These are phyloP conservation scores for Parachaetomium inaequale DNA, from an alignment of 495 filamentous ascomycete species.

Conservation along the genomic window DNA sequence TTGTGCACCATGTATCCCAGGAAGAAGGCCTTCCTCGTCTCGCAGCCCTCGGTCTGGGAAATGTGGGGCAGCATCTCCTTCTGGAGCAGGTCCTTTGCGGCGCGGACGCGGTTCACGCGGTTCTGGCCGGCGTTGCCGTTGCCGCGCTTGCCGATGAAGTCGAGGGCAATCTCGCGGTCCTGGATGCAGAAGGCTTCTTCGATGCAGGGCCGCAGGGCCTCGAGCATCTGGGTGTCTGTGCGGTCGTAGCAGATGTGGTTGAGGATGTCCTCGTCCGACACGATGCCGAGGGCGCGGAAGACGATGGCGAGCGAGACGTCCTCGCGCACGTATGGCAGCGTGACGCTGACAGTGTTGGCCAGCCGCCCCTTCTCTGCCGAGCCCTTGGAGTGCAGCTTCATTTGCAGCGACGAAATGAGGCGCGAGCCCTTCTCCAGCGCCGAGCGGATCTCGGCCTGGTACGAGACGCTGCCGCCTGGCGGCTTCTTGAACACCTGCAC, in stretches of 20 bases:
- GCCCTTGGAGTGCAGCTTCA: slow-evolving; percentile 83
- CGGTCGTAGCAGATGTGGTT: slow-evolving; percentile 96
- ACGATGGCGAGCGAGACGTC: slow-evolving; percentile 93
- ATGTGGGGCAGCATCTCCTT: slow-evolving; percentile 97
- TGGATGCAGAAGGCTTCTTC: slow-evolving; percentile 96
- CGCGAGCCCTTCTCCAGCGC: slow-evolving; percentile 94
- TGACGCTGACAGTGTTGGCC: slow-evolving; percentile 83
- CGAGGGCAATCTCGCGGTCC: slow-evolving; percentile 89
- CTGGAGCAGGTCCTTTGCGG: slow-evolving; percentile 89
- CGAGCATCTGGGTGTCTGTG: slow-evolving; percentile 93
- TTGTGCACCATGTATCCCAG: slow-evolving; percentile 98
- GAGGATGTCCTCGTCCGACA: slow-evolving; percentile 96
- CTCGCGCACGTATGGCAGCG: slow-evolving; percentile 85
- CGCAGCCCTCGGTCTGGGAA: slow-evolving; percentile 91
- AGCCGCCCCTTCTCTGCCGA: slow-evolving; percentile 72
- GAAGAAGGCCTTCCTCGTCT: slow-evolving; percentile 97
- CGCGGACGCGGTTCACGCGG: slow-evolving; percentile 81
- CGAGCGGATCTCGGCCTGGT: slow-evolving; percentile 91
- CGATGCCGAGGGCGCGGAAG: slow-evolving; percentile 91
- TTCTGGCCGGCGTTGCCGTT: slow-evolving; percentile 64
- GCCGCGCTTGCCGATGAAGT: slow-evolving; percentile 88
- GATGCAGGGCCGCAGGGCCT: slow-evolving; percentile 93
- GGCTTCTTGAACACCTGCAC: slow-evolving; percentile 99
- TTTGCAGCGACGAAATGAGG: slow-evolving; percentile 81
- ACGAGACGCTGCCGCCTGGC: slow-evolving; percentile 78